phyloP scores from a whole-genome alignment of 805 yeast species.

The Zygoascus flipseniorum region DNA sequence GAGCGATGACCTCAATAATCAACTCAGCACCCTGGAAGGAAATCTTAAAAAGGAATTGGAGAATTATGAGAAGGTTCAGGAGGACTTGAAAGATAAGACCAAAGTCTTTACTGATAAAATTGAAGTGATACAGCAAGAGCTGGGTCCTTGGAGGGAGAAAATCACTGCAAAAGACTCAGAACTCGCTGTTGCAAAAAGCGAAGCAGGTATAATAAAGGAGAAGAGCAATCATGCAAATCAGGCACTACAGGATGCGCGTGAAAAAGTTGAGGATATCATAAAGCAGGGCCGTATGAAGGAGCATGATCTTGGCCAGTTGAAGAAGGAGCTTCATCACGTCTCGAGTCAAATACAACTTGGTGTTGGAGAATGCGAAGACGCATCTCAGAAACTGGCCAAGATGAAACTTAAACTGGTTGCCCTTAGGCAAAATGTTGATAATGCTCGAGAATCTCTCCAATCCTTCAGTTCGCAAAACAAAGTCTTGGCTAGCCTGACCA shows the following conservation, averaged over 20 bases:
- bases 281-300: conserved; percentile 44
- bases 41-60: conserved; percentile 46
- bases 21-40: conserved; percentile 37
- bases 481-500: conserved; percentile 59
- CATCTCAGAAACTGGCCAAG: conserved; percentile 40
- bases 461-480: conserved; percentile 59
- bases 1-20: conserved; percentile 35
- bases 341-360: conserved; percentile 51
- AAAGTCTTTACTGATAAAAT: conserved; percentile 57
- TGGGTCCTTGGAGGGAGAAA: conserved; percentile 78
- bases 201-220: conserved; percentile 49
- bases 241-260: conserved; percentile 39
- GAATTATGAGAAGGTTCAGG: conserved; percentile 54
- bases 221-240: conserved; percentile 36
- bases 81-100: conserved; percentile 66
- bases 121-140: conserved; percentile 48
- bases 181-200: conserved; percentile 54
- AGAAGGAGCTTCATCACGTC: conserved; percentile 42
- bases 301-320: conserved; percentile 36
- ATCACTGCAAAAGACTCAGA: conserved; percentile 56
- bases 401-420: conserved; percentile 46
- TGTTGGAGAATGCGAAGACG: conserved; percentile 44
- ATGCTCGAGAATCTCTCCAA: conserved; percentile 53
- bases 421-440: conserved; percentile 54
- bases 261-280: conserved; percentile 38